phyloP scores from a whole-genome alignment of 495 filamentous ascomycete genomes.

The Neurospora sp. region DNA sequence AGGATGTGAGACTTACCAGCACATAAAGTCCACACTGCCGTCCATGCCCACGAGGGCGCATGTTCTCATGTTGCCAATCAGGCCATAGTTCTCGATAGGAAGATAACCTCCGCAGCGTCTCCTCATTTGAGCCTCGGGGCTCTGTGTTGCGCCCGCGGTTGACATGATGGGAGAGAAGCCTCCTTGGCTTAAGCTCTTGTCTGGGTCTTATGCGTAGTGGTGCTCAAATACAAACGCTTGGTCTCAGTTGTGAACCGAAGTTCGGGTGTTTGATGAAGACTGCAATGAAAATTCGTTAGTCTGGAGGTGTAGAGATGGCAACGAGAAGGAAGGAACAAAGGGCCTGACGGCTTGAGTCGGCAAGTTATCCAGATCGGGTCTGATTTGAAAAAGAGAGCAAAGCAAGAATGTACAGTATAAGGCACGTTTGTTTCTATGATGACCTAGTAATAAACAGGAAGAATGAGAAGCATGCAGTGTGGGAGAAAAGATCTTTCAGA shows the following conservation, averaged over 20 bases:
- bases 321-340: not conserved
- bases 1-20: conserved; percentile 42
- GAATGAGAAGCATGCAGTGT: not conserved
- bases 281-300: not conserved
- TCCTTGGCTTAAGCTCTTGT: not conserved
- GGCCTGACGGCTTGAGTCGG: not conserved
- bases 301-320: not conserved
- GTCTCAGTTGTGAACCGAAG: not conserved
- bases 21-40: conserved; percentile 66
- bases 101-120: conserved; percentile 35
- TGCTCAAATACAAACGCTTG: not conserved
- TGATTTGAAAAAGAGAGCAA: not conserved
- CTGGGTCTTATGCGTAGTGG: not conserved
- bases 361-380: not conserved
- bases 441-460: not conserved
- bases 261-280: not conserved
- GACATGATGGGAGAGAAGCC: conserved; percentile 6
- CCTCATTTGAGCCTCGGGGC: conserved; percentile 17
- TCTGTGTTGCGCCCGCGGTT: conserved; percentile 9
- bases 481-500: not conserved
- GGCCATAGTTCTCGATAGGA: conserved; percentile 64
- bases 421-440: not conserved
- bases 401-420: not conserved
- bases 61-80: conserved; percentile 72
- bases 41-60: conserved; percentile 61